Conservation (phyloP, 2,329 filamentous ascomycete genomes). For the Graphiopsis chlorocephala region DNA sequence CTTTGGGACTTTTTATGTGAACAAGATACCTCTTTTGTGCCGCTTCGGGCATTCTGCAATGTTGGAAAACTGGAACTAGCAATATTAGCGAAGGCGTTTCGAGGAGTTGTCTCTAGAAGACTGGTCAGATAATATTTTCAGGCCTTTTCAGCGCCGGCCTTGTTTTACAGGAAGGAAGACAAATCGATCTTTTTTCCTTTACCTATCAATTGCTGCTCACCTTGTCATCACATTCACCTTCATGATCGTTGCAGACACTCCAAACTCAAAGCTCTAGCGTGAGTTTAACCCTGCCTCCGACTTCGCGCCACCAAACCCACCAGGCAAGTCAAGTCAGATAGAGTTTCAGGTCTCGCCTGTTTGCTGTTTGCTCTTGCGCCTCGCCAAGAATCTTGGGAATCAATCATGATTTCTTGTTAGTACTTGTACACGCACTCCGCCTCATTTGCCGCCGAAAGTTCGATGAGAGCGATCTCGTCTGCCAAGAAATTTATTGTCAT, state of each 20-base stretch:
- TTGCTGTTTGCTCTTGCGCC: not conserved
- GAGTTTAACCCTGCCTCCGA: not conserved
- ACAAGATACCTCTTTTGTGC: conserved; percentile 15
- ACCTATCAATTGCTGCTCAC: not conserved
- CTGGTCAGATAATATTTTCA: not conserved
- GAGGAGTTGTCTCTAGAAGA: not conserved
- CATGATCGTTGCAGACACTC: not conserved
- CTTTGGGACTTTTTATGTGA: conserved; percentile 1
- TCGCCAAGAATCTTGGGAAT: not conserved
- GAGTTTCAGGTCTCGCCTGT: not conserved
- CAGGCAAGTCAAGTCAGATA: not conserved
- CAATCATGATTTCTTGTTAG: not conserved
- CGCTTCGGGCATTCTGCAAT: not conserved
- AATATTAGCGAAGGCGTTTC: conserved; percentile 3
- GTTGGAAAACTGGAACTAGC: not conserved
- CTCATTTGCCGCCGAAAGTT: not conserved
- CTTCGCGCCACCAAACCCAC: not conserved
- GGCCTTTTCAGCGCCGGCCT: not conserved
- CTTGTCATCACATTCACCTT: not conserved
- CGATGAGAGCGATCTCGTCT: not conserved
- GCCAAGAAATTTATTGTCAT: not conserved
- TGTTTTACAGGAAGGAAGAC: not conserved
- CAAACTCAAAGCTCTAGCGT: not conserved
- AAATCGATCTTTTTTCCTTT: not conserved
- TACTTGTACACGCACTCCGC: not conserved